Evolutionary conservation across 2,329 filamentous ascomycete genomes (phyloP), one percentile per base, ranked within the genome.

Genomic region (Scedosporium aurantiacum): DNA sequence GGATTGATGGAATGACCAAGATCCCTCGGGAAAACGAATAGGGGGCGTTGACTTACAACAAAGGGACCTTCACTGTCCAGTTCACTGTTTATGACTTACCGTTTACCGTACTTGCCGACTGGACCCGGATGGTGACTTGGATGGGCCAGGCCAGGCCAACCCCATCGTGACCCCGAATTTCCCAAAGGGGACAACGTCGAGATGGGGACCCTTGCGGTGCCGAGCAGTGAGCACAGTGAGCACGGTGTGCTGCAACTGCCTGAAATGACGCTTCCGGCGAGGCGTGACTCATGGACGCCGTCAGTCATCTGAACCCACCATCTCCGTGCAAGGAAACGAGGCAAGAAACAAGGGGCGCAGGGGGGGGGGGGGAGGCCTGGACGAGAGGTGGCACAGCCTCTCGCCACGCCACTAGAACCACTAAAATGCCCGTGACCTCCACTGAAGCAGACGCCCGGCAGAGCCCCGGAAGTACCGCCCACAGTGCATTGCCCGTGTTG

Each of bases 261-360:
- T 54, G 57, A 28, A 50, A 60, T 60, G 58, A 60, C 58, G 58
- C 58, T 50, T 37, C 23, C 58, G 43, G 58, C 58, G 41, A 52
- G 32, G 41, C 58, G 58, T 60, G 58, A 60, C 58, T 60, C 58
- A 60, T 50, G 58, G 47, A 55, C 58, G 58, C 55, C 45, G 55
- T 55, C 47, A 23, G 28, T 60, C 32, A 37, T 37, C 32, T 37
- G 32, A 4, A 28, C 28, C 28, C 28, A 7, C 28, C 4, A 2
- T 45, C 18, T 47, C 43, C 43, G 43, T 37, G 32, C 32, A 37
- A 37, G 43, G 37, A 47, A 47, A 47, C 43, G 18, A 47, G 50
- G 50, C 18, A 25, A 54, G 50, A 5, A 23, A 54, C 23, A 14
- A 14, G n/a, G 8, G 16, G 43, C 32, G 32, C 32, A 37, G 8